Percentiles rank a stretch among this genome's conserved stretches.
phyloP scores from a whole-genome alignment of 495 filamentous ascomycete species.

The Aspergillus kassunensis region DNA sequence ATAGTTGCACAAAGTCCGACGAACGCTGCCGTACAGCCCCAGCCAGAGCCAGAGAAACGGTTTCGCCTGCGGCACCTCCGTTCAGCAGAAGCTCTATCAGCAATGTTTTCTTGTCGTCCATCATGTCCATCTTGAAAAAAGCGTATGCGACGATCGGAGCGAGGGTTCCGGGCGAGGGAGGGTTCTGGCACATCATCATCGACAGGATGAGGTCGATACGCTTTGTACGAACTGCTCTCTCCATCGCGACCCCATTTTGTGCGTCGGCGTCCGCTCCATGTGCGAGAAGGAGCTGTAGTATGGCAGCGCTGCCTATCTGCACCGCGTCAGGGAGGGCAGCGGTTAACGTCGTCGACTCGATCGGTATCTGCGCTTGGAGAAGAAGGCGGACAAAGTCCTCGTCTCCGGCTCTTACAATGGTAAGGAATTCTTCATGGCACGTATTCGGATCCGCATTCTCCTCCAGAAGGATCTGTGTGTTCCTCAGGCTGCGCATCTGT shows the following conservation, averaged over 20 bases:
- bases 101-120: constrained; percentile 1
- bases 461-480: constrained; percentile 5
- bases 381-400: constrained; percentile 6
- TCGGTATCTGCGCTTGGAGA: constrained; percentile 3
- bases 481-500: constrained; percentile 4
- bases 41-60: neutral
- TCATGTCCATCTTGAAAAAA: constrained; percentile 5
- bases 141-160: constrained; percentile 7
- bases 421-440: constrained; percentile 5
- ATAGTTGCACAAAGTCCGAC: constrained; percentile 1
- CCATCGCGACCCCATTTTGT: constrained; percentile 6
- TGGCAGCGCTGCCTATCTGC: neutral
- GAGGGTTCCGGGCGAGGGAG: neutral
- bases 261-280: constrained; percentile 9
- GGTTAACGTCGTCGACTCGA: neutral
- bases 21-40: constrained; percentile 4
- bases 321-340: constrained; percentile 9
- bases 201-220: constrained; percentile 7
- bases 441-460: constrained; percentile 11
- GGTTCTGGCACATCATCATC: constrained; percentile 7
- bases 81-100: constrained; percentile 8
- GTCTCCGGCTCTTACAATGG: neutral
- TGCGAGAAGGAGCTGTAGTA: constrained; percentile 4
- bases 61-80: constrained; percentile 3
- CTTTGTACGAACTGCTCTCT: constrained; percentile 1